Evolutionary conservation across 805 yeast species (phyloP), one percentile per base, ranked within the genome.

Genomic region (Metschnikowia baotianmanensis): DNA sequence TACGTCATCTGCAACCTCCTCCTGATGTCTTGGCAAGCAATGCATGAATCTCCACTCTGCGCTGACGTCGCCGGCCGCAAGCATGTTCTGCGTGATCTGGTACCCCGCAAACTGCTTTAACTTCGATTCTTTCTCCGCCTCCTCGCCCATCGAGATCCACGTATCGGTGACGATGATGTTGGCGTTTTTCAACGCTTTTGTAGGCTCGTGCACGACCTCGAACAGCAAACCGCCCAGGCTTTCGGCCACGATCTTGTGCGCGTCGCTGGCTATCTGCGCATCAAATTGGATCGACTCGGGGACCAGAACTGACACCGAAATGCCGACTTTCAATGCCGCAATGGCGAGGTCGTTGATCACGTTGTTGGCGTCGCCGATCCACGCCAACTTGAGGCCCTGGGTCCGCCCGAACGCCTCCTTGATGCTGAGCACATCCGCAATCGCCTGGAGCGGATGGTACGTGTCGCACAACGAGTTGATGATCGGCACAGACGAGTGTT

Each of bases 91-190:
- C 27, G 88, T 81, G 44, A 93, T 83, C 68, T 88, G 96, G 74
- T 82, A 93, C 1, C 95, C 96, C 12, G 70, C 74, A 61, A 93
- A 93, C 65, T 88, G 90, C 56, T 80, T 71, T 52, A 93, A 69
- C n/a, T n/a, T n/a, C n/a, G n/a, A n/a, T n/a, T n/a, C n/a, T 48
- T 90, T 86, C 42, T 90, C 90, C 4, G 76, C 68, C 63, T 93
- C 99, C 70, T 93, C 90, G 42, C 99, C 99, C 99, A 93, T 93
- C 1, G 98, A 91, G 18, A 93, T 80, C 81, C 96, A 93, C 3
- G 99, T 93, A 57, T 93, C 99, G 12, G 99, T 93, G 32, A 91
- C 98, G 25, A 93, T 63, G 29, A 93, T 73, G 57, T 91, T 78
- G 4, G 98, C 88, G 50, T 74, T 72, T 39, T 73, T 71, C 36